phyloP scores from a whole-genome alignment of 176 grass and related monocot genomes.

The Musa acuminata region DNA sequence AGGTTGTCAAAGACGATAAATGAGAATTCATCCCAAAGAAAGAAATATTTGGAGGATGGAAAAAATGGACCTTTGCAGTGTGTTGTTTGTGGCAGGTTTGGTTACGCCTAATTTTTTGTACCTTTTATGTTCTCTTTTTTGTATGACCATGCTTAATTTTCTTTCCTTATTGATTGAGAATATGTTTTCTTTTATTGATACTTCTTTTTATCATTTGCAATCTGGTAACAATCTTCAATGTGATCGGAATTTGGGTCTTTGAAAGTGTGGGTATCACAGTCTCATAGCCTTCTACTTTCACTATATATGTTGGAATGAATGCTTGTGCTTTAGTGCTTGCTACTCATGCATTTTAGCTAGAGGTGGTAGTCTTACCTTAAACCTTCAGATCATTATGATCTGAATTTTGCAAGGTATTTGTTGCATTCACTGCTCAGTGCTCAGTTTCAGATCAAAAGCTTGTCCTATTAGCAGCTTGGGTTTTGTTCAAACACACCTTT shows the following conservation, averaged over 20 bases:
- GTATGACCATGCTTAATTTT: not conserved
- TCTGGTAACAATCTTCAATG: not conserved
- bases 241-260: not conserved
- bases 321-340: not conserved
- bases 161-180: not conserved
- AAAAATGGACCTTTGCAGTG: constrained; percentile 51
- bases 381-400: too few relatives aligned
- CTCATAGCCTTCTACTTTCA: not conserved
- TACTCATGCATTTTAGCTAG: too few relatives aligned
- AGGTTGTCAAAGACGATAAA: constrained; percentile 77
- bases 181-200: not conserved
- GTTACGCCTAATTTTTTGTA: constrained; percentile 23
- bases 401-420: too few relatives aligned
- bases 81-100: constrained; percentile 86
- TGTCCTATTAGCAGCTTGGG: too few relatives aligned
- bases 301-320: not conserved
- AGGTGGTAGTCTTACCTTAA: too few relatives aligned
- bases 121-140: not conserved
- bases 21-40: constrained; percentile 43
- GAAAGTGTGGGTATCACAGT: not conserved
- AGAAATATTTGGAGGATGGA: constrained; percentile 56
- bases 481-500: too few relatives aligned
- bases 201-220: not conserved
- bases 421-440: too few relatives aligned
- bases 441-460: too few relatives aligned